These are phyloP conservation scores for Geotrichum europaeum DNA, from an alignment of 1,139 yeast species.

Conservation along the genomic window DNA sequence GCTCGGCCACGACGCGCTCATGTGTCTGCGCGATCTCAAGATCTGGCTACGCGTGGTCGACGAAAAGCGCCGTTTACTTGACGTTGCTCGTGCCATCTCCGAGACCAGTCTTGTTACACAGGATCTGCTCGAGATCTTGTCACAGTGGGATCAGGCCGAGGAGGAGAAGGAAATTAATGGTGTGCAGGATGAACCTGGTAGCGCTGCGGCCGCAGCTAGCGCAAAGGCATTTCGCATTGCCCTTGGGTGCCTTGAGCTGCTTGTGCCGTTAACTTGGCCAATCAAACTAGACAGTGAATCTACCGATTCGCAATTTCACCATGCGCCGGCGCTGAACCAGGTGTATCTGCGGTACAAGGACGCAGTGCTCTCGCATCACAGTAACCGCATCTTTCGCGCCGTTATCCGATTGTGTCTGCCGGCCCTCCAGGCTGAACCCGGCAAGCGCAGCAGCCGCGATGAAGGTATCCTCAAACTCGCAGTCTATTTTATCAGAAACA, in stretches of 20 bases:
- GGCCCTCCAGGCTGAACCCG: slow-evolving; percentile 47
- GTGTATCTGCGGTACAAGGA: slow-evolving; percentile 70
- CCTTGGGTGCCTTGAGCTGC: slow-evolving; percentile 64
- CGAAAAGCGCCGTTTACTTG: slow-evolving; percentile 59
- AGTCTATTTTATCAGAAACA: slow-evolving; percentile 66
- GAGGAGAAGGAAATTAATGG: slow-evolving; percentile 30
- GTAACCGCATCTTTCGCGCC: slow-evolving; percentile 62
- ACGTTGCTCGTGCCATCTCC: slow-evolving; percentile 84
- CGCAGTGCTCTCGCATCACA: slow-evolving; percentile 50
- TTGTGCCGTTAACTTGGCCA: slow-evolving; percentile 89
- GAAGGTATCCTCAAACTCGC: slow-evolving; percentile 67
- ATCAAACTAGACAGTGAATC: slow-evolving; percentile 50
- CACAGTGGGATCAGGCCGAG: slow-evolving; percentile 53
- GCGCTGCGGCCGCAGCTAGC: slow-evolving; percentile 18
- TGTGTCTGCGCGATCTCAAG: slow-evolving; percentile 81
- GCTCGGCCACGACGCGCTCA: slow-evolving; percentile 86
- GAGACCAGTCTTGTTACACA: slow-evolving; percentile 67
- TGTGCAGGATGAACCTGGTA: slow-evolving; percentile 13
- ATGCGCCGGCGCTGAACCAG: slow-evolving; percentile 55
- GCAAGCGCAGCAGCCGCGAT: slow-evolving; percentile 62
- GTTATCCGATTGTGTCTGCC: slow-evolving; percentile 66
- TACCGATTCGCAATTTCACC: slow-evolving; percentile 47
- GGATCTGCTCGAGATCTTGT: slow-evolving; percentile 69
- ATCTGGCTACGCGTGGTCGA: slow-evolving; percentile 80
- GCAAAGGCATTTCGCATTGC: slow-evolving; percentile 51